Conservation (phyloP, 1,284 basidiomycete species). For the Microbotryum silenes-acaulis region DNA sequence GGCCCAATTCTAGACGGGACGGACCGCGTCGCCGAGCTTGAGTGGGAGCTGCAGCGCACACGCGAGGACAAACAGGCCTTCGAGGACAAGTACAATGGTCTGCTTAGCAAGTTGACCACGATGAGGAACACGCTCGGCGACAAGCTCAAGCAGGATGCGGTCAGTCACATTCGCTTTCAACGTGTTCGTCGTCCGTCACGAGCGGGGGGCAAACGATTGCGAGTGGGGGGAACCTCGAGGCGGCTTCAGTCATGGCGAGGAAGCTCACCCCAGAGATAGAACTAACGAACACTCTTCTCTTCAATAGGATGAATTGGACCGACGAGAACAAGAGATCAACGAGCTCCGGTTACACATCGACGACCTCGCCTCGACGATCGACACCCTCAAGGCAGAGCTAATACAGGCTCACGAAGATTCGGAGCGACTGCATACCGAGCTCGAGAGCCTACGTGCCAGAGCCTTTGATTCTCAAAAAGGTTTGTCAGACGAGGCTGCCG, state of each 20-base stretch:
- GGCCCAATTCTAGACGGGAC: no score
- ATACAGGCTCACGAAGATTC: constrained; percentile 63
- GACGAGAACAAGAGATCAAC: constrained; percentile 70
- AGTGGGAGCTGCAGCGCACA: constrained; percentile 31
- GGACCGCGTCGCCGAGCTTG: constrained; percentile 4
- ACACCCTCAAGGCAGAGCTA: constrained; percentile 70
- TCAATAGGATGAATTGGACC: constrained; percentile 84
- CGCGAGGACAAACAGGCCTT: constrained; percentile 73
- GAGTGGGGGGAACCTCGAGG: not conserved
- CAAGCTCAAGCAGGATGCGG: constrained; percentile 92
- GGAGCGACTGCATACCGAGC: constrained; percentile 58
- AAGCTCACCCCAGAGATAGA: not conserved
- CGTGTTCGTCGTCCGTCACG: not conserved
- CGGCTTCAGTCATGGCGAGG: no score
- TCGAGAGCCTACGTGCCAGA: constrained; percentile 49
- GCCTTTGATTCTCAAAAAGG: constrained; percentile 38
- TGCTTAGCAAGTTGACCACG: constrained; percentile 78
- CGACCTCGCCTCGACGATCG: constrained; percentile 58
- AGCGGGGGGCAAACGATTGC: not conserved
- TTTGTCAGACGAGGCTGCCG: constrained; percentile 55
- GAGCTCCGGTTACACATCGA: constrained; percentile 67
- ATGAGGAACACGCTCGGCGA: constrained; percentile 92
- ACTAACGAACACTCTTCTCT: not conserved
- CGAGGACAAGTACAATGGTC: constrained; percentile 72
- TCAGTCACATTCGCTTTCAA: constrained; percentile 47